Evolutionary conservation across 2,329 filamentous ascomycete genomes (phyloP).

Genomic region (Alternaria panax): DNA sequence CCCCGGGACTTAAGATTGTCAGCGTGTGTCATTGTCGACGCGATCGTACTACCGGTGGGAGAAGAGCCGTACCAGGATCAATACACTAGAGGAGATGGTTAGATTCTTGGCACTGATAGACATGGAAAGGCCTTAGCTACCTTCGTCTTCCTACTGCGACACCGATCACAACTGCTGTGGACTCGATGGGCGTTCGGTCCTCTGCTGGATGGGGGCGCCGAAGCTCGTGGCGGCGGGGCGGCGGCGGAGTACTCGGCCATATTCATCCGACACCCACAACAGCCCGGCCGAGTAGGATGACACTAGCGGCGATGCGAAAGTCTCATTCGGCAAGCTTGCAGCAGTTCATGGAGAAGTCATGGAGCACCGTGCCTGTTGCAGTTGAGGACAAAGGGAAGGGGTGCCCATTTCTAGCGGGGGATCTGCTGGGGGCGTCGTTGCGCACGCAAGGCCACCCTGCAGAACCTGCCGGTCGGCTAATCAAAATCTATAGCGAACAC

Average conservation of each 20-base stretch:
- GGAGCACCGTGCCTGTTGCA: slow-evolving; percentile 18
- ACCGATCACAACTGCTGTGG: slow-evolving; percentile 49
- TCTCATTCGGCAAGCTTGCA: slow-evolving; percentile 31
- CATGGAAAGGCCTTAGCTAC: slow-evolving; percentile 22
- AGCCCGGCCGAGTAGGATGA: slow-evolving; percentile 11
- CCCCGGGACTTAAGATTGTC: slow-evolving; percentile 44
- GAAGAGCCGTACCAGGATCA: slow-evolving; percentile 44
- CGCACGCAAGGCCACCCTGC: slow-evolving; percentile 18
- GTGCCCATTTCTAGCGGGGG: slow-evolving; percentile 21
- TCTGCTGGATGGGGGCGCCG: slow-evolving; percentile 29
- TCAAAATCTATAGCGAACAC: slow-evolving; percentile 14
- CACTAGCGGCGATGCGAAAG: slow-evolving; percentile 17
- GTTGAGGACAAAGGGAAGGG: slow-evolving; percentile 17
- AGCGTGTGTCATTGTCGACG: slow-evolving; percentile 20
- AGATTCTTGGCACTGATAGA: slow-evolving; percentile 32
- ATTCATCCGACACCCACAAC: slow-evolving; percentile 19
- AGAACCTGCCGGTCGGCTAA: slow-evolving; percentile 22
- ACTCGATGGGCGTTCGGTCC: slow-evolving; percentile 43
- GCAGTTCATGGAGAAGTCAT: slow-evolving; percentile 19
- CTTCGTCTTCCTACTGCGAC: slow-evolving; percentile 50
- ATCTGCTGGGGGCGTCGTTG: slow-evolving; percentile 16
- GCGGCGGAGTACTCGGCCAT: slow-evolving; percentile 38
- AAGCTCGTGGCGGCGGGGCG: slow-evolving; percentile 24
- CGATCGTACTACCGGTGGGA: slow-evolving; percentile 1
- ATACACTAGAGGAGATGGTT: slow-evolving; percentile 43